Percentiles rank a stretch among this genome's conserved stretches.
phyloP scores from a whole-genome alignment of 768 basidiomycete species.

The Suillus variegatus region DNA sequence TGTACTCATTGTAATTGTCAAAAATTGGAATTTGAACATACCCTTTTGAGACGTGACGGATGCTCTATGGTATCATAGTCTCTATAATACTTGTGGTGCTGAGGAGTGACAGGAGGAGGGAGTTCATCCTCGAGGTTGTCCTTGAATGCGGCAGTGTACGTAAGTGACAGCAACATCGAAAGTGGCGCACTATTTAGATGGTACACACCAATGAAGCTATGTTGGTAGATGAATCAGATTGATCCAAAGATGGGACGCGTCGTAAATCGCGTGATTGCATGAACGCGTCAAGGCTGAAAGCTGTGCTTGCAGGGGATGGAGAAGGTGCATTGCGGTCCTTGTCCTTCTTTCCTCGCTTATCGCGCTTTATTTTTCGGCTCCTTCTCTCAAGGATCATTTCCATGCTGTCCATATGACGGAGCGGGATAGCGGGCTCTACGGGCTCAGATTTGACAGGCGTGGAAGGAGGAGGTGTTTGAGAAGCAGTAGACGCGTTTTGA shows the following conservation, averaged over 20 bases:
- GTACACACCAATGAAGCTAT: slow-evolving; percentile 42
- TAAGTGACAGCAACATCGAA: slow-evolving; percentile 13
- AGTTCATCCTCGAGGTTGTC: slow-evolving; percentile 31
- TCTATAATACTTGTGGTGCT: slow-evolving; percentile 62
- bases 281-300: slow-evolving; percentile 48
- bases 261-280: slow-evolving; percentile 59
- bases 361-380: slow-evolving; percentile 53
- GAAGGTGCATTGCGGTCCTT: slow-evolving; percentile 56
- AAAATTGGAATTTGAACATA: slow-evolving; percentile 13
- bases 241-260: slow-evolving; percentile 36
- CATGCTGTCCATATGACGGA: slow-evolving; percentile 72
- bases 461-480: slow-evolving; percentile 44
- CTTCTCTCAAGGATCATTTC: slow-evolving; percentile 76
- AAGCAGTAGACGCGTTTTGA: slow-evolving; percentile 44
- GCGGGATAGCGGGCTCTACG: slow-evolving; percentile 46
- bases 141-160: slow-evolving; percentile 19
- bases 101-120: slow-evolving; percentile 53
- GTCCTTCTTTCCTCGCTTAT: slow-evolving; percentile 44
- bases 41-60: slow-evolving; percentile 32
- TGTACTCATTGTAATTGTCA: slow-evolving; percentile 7
- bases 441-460: slow-evolving; percentile 70
- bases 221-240: slow-evolving; percentile 31
- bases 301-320: slow-evolving; percentile 50
- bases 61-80: slow-evolving; percentile 35
- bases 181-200: slow-evolving; percentile 25